Evolutionary conservation across 176 grass and related monocot genomes (phyloP), one percentile per base, ranked within the genome.

Genomic region (Cymbopogon citratus): DNA sequence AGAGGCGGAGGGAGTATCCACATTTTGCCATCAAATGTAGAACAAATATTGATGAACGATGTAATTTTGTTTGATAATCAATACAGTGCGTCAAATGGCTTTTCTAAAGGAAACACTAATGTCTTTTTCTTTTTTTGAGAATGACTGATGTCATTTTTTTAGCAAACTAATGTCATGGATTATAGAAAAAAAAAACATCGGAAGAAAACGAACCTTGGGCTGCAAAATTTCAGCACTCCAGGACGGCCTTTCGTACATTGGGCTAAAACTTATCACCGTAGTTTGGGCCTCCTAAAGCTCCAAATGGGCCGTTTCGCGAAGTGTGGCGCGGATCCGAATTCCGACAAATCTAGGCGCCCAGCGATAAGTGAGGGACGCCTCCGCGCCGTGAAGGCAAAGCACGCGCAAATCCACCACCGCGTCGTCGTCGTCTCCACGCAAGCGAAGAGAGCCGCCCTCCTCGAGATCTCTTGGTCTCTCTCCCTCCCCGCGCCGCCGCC

Each of bases 351-450:
- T 6, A 36, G 4, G 4, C 51, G 2, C 7, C 19, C 51, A 40
- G 34, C 13, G 6, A 48, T 81, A 60, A 68, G 21, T 56, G 24
- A 26, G 27, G 38, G 6, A 71, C 39, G 74, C 83, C 6, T 62
- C 54, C 23, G 11, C 15, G 10, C 8, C 49, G 36, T n/a, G 14
- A n/a, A 65, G 18, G 72, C 48, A 31, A 64, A 49, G 34, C 69
- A 88, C 81, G 76, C 62, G 76, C 81, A 84, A 62, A 44, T 6
- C 40, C 64, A 23, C 63, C 51, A 11, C 69, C 61, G 38, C 45
- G 39, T 67, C 40, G 12, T 40, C 77, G 54, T 61, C 84, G n/a
- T 39, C 67, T 71, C 41, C 57, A 51, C 27, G 29, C 21, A 25
- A 69, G 46, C 46, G 19, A 67, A 34, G 41, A 2, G 77, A 3